A percentile compares a stretch with the other conserved stretches of the same genome.
Conservation (phyloP, 495 filamentous ascomycete species). For the Penicillium atrosanguineum region DNA sequence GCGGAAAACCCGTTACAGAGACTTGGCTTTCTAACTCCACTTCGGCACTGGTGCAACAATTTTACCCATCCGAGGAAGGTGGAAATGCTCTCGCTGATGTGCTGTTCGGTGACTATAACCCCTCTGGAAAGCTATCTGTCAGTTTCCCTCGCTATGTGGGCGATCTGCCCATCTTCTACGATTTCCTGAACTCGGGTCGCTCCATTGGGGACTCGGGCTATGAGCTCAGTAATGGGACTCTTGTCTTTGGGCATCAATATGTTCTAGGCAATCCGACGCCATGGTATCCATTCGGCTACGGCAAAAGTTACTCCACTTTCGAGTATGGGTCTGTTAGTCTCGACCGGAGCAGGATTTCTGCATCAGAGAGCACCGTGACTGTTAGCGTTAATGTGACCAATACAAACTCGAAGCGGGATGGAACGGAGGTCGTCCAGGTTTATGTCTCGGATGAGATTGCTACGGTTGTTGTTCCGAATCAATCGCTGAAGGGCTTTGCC, state of each 20-base stretch:
- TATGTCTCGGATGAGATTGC: conserved; percentile 61
- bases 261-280: conserved; percentile 57
- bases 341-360: conserved; percentile 41
- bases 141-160: conserved; percentile 66
- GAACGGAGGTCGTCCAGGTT: conserved; percentile 66
- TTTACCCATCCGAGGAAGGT: conserved; percentile 65
- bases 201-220: conserved; percentile 46
- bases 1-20: conserved; percentile 68
- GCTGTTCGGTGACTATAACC: conserved; percentile 64
- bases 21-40: conserved; percentile 61
- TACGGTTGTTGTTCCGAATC: conserved; percentile 63
- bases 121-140: conserved; percentile 64
- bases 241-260: conserved; percentile 65
- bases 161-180: conserved; percentile 65
- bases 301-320: conserved; percentile 65
- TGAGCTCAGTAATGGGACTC: conserved; percentile 51
- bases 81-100: conserved; percentile 65
- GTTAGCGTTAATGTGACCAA: conserved; percentile 57
- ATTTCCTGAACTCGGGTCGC: conserved; percentile 67
- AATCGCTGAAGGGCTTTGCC: conserved; percentile 64
- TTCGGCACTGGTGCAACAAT: conserved; percentile 64
- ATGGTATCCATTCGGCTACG: conserved; percentile 67
- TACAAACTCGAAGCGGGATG: conserved; percentile 51
- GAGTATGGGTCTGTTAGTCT: conserved; percentile 49
- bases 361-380: conserved; percentile 37